A percentile compares a stretch with the other conserved stretches of the same genome.
Evolutionary conservation across 441 rosid species (phyloP).

Genomic region (Brassica hybrid): DNA sequence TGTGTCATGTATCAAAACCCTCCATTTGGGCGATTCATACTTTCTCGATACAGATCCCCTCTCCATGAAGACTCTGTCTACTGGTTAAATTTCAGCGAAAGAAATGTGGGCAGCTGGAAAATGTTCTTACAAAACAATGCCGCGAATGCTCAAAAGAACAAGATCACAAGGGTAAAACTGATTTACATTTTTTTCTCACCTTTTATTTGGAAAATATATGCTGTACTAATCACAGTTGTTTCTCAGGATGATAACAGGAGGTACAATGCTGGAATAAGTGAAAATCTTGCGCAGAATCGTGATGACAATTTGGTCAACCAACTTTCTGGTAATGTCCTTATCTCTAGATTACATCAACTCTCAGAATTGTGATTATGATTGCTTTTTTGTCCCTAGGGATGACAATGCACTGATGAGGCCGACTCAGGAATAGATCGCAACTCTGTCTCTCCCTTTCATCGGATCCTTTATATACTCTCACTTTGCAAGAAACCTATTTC

Average conservation of each 20-base stretch:
- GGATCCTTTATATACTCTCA: neutral
- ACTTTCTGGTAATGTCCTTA: too few species aligned
- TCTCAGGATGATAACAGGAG: neutral
- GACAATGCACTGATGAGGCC: neutral
- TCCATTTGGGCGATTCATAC: neutral
- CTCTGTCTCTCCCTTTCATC: neutral
- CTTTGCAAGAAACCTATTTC: neutral
- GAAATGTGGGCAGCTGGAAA: neutral
- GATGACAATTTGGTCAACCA: neutral
- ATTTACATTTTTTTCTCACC: neutral
- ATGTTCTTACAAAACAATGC: neutral
- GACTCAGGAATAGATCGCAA: neutral
- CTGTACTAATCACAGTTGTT: neutral
- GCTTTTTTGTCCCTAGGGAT: too few species aligned
- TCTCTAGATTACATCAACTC: too few species aligned
- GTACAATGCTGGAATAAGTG: too few species aligned
- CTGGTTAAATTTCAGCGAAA: neutral
- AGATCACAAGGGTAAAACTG: neutral
- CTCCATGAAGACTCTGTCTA: neutral
- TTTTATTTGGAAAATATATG: neutral
- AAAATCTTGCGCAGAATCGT: neutral
- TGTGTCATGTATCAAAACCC: neutral
- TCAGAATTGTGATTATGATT: too few species aligned
- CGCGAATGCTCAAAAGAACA: neutral
- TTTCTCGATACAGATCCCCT: neutral